Base-by-base conservation (phyloP, 1,284 basidiomycete species). In the Sutorius eximius region DNA sequence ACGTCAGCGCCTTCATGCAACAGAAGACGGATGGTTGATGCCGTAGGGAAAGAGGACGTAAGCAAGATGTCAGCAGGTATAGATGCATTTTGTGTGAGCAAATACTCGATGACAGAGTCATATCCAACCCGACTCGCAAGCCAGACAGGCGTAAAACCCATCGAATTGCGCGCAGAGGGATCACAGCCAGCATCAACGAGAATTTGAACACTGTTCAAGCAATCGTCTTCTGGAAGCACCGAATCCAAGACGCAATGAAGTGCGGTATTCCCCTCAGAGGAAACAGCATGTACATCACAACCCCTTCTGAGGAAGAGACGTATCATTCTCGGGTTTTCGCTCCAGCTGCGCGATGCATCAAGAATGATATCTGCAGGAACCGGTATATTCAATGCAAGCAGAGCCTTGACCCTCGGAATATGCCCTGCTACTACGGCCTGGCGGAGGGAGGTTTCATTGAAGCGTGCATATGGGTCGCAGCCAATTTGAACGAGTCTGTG, bases 181-280 rank as follows among this genome's bases (percentile, higher is more conserved):
- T 55, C n/a, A 24, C 53, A 49, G 22, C 51, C 51, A 5, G 51
- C 41, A 24, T 49, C 16, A 3, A 49, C 6, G 42, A 52, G 51
- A 3, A n/a, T 9, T 12, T 15, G 40, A 9, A 56, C 27, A 5
- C 15, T 22, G 10, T 48, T 24, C 5, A 30, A 9, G 3, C 15
- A 29, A 5, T 22, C n/a, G 11, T 20, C 18, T 10, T 55, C 38
- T 16, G 8, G 4, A 3, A 11, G 30, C 1, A 3, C 0, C 13
- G 29, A 9, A 3, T 3, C 3, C 3, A 47, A 8, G 24, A 30
- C 13, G 5, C 10, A 3, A 56, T 53, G 53, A 3, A 53, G 43
- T 1, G 24, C 15, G 15, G 24, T 56, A 18, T 56, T 12, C 10
- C 12, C 43, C 0, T 8, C 8, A 5, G 43, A 20, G 4, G 53